phyloP scores from a whole-genome alignment of 768 basidiomycete species.

The Gloeostereum incarnatum region DNA sequence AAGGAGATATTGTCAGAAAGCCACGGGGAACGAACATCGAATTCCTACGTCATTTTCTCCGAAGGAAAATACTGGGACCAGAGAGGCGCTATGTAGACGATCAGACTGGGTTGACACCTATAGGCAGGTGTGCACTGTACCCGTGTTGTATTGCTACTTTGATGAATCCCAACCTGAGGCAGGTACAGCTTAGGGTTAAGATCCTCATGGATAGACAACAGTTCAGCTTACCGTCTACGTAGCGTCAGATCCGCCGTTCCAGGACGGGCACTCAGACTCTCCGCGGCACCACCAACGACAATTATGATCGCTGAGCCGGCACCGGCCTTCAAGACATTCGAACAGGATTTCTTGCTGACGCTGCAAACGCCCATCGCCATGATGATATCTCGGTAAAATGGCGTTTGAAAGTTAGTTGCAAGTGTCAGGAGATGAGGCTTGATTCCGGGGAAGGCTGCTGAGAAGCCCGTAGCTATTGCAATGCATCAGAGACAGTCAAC shows the following conservation, averaged over 20 bases:
- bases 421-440: conserved; percentile 89
- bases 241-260: conserved; percentile 93
- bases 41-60: conserved; percentile 91
- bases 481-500: conserved; percentile 3
- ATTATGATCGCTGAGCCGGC: conserved; percentile 76
- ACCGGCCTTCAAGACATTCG: conserved; percentile 69
- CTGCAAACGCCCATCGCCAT: conserved; percentile 85
- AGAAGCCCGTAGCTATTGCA: conserved; percentile 79
- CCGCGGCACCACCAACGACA: conserved; percentile 94
- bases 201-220: neutral
- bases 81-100: conserved; percentile 64
- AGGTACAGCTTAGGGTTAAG: neutral
- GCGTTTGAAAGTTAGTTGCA: conserved; percentile 82
- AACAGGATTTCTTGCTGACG: conserved; percentile 85
- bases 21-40: neutral
- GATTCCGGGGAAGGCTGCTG: conserved; percentile 82
- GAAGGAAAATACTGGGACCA: conserved; percentile 97
- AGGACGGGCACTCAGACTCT: conserved; percentile 88
- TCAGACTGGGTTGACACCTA: conserved; percentile 4
- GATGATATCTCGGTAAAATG: conserved; percentile 89
- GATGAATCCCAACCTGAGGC: conserved; percentile 78
- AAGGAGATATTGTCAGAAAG: neutral
- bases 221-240: conserved; percentile 45
- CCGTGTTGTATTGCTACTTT: conserved; percentile 89
- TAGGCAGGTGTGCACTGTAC: conserved; percentile 30